These are phyloP conservation scores for Pseudogymnoascus sp. DNA, from an alignment of 2,329 filamentous ascomycete genomes.

Conservation along the genomic window DNA sequence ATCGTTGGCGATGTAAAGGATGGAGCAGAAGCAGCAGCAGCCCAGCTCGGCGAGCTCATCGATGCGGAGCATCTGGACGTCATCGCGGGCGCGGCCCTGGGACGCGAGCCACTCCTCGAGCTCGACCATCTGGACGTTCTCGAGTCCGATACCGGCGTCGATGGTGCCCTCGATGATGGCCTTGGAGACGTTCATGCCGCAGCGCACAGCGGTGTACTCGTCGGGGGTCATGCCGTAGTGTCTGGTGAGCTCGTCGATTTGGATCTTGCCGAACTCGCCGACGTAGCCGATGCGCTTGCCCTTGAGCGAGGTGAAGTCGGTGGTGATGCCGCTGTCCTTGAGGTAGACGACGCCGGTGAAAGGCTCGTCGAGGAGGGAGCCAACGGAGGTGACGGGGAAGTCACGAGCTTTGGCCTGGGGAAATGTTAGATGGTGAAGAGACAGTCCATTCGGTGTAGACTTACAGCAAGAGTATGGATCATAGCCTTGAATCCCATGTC, in stretches of 20 bases:
- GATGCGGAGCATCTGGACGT: slow-evolving; percentile 75
- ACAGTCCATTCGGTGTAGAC: slow-evolving; percentile 17
- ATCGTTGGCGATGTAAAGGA: slow-evolving; percentile 70
- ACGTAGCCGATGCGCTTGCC: slow-evolving; percentile 74
- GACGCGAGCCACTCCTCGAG: slow-evolving; percentile 64
- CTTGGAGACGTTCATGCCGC: slow-evolving; percentile 74
- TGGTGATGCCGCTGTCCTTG: slow-evolving; percentile 64
- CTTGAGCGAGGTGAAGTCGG: slow-evolving; percentile 66
- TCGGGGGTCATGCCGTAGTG: slow-evolving; percentile 66
- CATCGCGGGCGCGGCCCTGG: slow-evolving; percentile 53
- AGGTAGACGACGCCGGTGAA: slow-evolving; percentile 75
- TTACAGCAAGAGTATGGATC: slow-evolving; percentile 69
- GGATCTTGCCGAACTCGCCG: slow-evolving; percentile 74
- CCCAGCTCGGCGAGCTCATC: slow-evolving; percentile 71
- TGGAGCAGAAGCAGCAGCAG: slow-evolving; percentile 78
- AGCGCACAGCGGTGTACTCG: slow-evolving; percentile 70
- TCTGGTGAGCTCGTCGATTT: slow-evolving; percentile 72
- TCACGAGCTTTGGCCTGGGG: slow-evolving; percentile 61
- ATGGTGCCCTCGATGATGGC: slow-evolving; percentile 66
- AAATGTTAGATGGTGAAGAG: slow-evolving; percentile 11
- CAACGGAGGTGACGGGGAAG: slow-evolving; percentile 66
- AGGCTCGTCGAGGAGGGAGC: slow-evolving; percentile 68
- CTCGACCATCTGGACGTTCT: slow-evolving; percentile 79
- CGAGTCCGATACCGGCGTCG: slow-evolving; percentile 67
- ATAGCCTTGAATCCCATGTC: slow-evolving; percentile 77